These are phyloP conservation scores for Annulohypoxylon moriforme DNA, from an alignment of 495 filamentous ascomycete genomes.

Conservation along the genomic window DNA sequence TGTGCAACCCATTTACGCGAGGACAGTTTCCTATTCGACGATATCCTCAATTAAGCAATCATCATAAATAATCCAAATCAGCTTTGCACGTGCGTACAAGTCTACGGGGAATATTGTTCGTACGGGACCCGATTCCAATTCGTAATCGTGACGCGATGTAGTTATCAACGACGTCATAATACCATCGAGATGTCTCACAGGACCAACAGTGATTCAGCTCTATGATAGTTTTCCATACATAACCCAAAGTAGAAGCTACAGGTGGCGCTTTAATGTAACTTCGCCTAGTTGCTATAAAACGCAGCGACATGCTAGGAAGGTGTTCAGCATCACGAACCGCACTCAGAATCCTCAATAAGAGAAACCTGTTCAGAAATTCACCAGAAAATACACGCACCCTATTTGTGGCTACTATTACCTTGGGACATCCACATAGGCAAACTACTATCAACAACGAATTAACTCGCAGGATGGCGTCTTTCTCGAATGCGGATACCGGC, in stretches of 20 bases:
- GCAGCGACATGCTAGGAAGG: constrained; percentile 23
- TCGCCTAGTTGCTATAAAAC: constrained; percentile 17
- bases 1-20: background rate
- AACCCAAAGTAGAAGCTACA: background rate
- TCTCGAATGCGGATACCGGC: constrained; percentile 71
- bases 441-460: background rate
- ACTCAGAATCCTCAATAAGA: constrained; percentile 1
- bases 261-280: constrained; percentile 8
- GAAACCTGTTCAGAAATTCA: background rate
- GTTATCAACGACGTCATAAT: constrained; percentile 37
- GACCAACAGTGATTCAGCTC: constrained; percentile 24
- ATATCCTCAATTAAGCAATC: background rate
- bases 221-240: constrained; percentile 26
- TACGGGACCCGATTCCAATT: constrained; percentile 7
- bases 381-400: background rate
- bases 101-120: background rate
- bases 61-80: background rate
- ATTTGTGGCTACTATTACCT: background rate
- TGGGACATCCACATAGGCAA: background rate
- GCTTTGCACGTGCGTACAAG: background rate
- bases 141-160: constrained; percentile 40
- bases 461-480: constrained; percentile 46
- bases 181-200: background rate
- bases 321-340: background rate
- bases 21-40: background rate